A percentile compares a stretch with the other conserved stretches of the same genome.
Evolutionary conservation across 805 yeast species (phyloP).

Genomic region (Clavispora santaluciae): DNA sequence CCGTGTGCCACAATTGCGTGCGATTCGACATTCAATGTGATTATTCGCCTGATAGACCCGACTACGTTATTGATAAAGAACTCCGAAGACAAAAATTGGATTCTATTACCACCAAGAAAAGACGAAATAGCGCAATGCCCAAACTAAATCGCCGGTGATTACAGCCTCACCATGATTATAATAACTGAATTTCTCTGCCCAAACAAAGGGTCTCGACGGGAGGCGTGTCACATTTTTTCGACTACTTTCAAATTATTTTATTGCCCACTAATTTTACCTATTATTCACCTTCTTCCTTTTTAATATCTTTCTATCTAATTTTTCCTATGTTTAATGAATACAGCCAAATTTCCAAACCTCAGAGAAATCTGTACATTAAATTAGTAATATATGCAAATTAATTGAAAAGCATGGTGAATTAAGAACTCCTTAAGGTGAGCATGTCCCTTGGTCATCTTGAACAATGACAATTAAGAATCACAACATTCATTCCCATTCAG

Average conservation of each 20-base stretch:
- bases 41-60: conserved; percentile 35
- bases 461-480: too few relatives aligned
- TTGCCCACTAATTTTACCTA: neutral
- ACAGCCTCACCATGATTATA: neutral
- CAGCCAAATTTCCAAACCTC: neutral
- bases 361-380: too few relatives aligned
- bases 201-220: neutral
- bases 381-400: too few relatives aligned
- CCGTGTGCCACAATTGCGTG: conserved; percentile 32
- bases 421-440: too few relatives aligned
- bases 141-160: neutral
- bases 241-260: neutral
- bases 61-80: conserved; percentile 31
- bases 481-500: conserved; percentile 14
- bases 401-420: too few relatives aligned
- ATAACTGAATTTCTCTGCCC: neutral
- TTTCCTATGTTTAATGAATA: neutral
- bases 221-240: neutral
- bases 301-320: neutral
- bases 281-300: neutral
- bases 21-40: conserved; percentile 41
- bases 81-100: conserved; percentile 32
- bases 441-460: too few relatives aligned
- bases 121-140: conserved; percentile 4
- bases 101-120: conserved; percentile 18